phyloP scores from a whole-genome alignment of 176 grass and related monocot species.

The Chrysopogon serrulatus region DNA sequence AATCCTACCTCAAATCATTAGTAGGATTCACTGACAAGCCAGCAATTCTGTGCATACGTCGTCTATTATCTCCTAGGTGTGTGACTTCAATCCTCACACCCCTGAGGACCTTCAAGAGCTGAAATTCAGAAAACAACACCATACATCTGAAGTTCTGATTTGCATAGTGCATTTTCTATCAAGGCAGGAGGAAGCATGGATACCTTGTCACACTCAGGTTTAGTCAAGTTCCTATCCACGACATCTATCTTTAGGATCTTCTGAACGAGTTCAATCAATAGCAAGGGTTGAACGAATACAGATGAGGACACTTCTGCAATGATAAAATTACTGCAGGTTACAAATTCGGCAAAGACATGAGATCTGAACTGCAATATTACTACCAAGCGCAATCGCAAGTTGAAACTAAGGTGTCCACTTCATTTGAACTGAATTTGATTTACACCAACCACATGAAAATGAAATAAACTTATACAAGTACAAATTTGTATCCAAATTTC shows the following conservation, averaged over 20 bases:
- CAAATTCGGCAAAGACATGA: neutral
- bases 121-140: neutral
- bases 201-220: conserved; percentile 34
- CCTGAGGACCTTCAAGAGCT: conserved; percentile 49
- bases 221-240: neutral
- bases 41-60: conserved; percentile 29
- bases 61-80: conserved; percentile 2
- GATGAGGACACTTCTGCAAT: conserved; percentile 54
- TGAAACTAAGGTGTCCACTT: no score
- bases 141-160: neutral
- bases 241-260: conserved; percentile 1
- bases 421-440: no score
- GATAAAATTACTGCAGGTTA: neutral
- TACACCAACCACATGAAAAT: no score
- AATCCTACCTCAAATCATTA: conserved; percentile 35
- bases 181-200: neutral
- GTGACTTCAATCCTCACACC: conserved; percentile 55
- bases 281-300: conserved; percentile 35
- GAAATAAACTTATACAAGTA: no score
- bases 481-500: no score
- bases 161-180: neutral
- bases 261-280: conserved; percentile 30
- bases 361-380: neutral
- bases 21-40: no score
- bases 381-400: no score